Evolutionary conservation across 768 basidiomycete genomes (phyloP).

Genomic region (Pholiota microspora): DNA sequence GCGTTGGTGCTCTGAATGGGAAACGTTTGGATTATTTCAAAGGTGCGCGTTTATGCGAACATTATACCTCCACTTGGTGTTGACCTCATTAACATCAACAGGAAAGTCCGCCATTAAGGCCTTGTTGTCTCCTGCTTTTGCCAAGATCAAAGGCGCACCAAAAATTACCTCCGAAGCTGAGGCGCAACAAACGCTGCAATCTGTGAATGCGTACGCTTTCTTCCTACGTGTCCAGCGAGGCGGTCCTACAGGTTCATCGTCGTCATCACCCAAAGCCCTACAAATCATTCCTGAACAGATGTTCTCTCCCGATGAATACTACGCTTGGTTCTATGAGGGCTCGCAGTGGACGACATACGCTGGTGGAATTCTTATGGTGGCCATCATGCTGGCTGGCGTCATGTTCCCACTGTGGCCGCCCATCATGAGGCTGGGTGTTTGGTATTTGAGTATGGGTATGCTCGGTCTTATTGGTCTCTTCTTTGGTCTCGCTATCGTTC

Average conservation of each 20-base stretch:
- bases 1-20: conserved; percentile 88
- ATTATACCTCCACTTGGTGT: neutral
- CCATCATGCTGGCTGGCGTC: conserved; percentile 90
- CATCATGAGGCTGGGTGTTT: conserved; percentile 88
- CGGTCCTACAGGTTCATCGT: conserved; percentile 56
- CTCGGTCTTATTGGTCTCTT: conserved; percentile 87
- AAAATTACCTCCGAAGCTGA: conserved; percentile 73
- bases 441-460: conserved; percentile 89
- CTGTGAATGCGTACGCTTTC: conserved; percentile 81
- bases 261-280: conserved; percentile 76
- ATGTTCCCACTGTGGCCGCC: conserved; percentile 99
- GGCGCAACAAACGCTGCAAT: conserved; percentile 64
- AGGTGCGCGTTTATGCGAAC: conserved; percentile 52
- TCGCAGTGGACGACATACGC: conserved; percentile 92
- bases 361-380: conserved; percentile 88
- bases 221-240: conserved; percentile 90
- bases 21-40: conserved; percentile 98
- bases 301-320: conserved; percentile 81
- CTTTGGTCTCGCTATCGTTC: conserved; percentile 86
- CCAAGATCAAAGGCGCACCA: conserved; percentile 80
- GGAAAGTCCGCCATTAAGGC: conserved; percentile 94
- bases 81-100: conserved; percentile 31
- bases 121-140: conserved; percentile 87
- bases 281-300: conserved; percentile 79
- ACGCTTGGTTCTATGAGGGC: conserved; percentile 96